Conservation (phyloP, 805 yeast species). For the Metschnikowia orientalis region DNA sequence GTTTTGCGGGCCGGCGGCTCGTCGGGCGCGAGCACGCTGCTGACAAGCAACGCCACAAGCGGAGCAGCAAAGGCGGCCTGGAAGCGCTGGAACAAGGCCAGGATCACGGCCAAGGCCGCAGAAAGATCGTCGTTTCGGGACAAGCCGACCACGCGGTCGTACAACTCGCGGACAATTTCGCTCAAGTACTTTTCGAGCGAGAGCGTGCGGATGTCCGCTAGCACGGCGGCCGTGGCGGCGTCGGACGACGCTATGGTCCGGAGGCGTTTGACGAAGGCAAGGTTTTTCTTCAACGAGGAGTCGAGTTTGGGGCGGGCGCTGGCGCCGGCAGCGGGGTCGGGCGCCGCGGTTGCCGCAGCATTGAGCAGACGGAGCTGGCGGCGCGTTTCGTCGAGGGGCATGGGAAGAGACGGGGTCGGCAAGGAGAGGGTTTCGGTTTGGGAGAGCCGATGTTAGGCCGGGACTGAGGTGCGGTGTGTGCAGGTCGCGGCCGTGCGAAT, state of each 20-base stretch:
- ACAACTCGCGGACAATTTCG: slow-evolving; percentile 59
- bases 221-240: slow-evolving; percentile 27
- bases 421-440: not conserved
- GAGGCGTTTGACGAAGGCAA: slow-evolving; percentile 71
- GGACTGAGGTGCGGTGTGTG: too few species aligned
- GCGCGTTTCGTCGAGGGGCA: too few species aligned
- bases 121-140: slow-evolving; percentile 52
- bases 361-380: not conserved
- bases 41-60: slow-evolving; percentile 12
- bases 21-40: slow-evolving; percentile 5
- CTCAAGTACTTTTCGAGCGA: slow-evolving; percentile 71
- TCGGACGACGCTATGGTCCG: slow-evolving; percentile 54
- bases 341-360: not conserved
- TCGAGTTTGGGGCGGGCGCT: slow-evolving; percentile 42
- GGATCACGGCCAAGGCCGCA: slow-evolving; percentile 63
- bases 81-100: slow-evolving; percentile 78
- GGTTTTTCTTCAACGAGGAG: slow-evolving; percentile 75
- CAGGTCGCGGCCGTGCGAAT: not conserved
- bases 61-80: slow-evolving; percentile 16
- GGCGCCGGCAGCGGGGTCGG: not conserved
- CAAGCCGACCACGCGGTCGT: slow-evolving; percentile 57
- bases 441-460: not conserved
- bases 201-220: slow-evolving; percentile 58
- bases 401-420: slow-evolving; percentile 1
- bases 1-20: slow-evolving; percentile 9